Base-by-base conservation (phyloP, 208 protist genomes). In the Trypanosoma melophagium region DNA sequence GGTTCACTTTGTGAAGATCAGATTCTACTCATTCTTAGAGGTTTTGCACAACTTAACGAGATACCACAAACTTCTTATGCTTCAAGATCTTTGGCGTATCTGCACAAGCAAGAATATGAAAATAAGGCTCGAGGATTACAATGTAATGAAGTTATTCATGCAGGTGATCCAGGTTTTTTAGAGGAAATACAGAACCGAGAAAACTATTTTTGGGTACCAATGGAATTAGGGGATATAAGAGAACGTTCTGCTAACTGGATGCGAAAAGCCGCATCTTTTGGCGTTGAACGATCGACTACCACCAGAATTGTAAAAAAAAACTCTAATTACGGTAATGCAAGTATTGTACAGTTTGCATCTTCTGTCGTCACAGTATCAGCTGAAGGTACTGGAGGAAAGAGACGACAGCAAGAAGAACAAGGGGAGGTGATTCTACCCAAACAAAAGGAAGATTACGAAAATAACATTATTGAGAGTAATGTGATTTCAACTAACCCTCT, bases 1-100 rank as follows among this genome's bases (percentile, higher is more conserved):
- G 78, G 80, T 21, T 71, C 81, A 17, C 68, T 95, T 19, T 90
- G 84, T 78, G 86, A 95, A 74, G 89, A 95, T 60, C 78, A 89
- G 58, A 74, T 95, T 9, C 75, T 66, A n/a, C 24, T 75, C 0
- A 63, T 68, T 41, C 22, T 68, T 2, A 47, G 28, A 28, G 5
- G 28, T 9, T 14, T 24, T 14, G 51, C 25, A 21, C 21, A 45
- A 28, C n/a, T 51, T 3, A 8, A 51, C 12, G 38, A 44, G 2
- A n/a, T 21, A 51, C 8, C 41, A 14, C 17, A 38, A 0, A 24
- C 38, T 9, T 38, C 14, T n/a, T 74, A 53, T 28, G 52, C 50
- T 35, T 16, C 42, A 52, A 47, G 51, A 3, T 63, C 69, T 0
- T 8, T 41, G 3, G 35, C 31, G 24, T 74, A 74, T 40, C 19